Percentiles rank a stretch among this genome's conserved stretches.
These are phyloP conservation scores for Crithidia bombi DNA, from an alignment of 208 protist genomes.

Conservation along the genomic window DNA sequence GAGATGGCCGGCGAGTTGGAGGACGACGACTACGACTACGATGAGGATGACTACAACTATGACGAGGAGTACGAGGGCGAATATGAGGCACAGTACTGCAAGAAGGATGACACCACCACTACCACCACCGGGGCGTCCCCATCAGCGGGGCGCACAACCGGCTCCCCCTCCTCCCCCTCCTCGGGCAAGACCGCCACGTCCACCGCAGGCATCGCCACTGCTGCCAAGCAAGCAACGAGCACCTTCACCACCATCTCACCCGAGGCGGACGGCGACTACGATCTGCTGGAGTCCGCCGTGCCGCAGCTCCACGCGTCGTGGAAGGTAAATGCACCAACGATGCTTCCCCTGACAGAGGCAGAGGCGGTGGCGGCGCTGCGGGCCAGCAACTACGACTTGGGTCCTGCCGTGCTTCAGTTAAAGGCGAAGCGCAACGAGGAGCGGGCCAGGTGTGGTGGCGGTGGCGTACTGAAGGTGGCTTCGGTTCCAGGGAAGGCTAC, in stretches of 20 bases:
- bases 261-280: constrained; percentile 56
- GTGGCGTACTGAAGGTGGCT: constrained; percentile 32
- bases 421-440: constrained; percentile 38
- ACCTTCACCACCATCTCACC: constrained; percentile 39
- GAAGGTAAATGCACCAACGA: constrained; percentile 36
- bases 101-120: constrained; percentile 3
- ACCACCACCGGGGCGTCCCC: neutral
- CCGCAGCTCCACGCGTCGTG: constrained; percentile 48
- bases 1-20: constrained; percentile 53
- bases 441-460: constrained; percentile 28
- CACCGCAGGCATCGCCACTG: neutral
- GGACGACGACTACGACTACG: constrained; percentile 59
- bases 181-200: neutral
- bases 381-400: constrained; percentile 62
- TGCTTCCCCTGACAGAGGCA: constrained; percentile 42
- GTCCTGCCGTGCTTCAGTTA: constrained; percentile 31
- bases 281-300: constrained; percentile 49
- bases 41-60: constrained; percentile 56
- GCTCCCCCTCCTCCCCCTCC: no score
- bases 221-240: constrained; percentile 14
- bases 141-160: constrained; percentile 3
- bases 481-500: constrained; percentile 12
- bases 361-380: constrained; percentile 63
- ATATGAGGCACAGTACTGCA: constrained; percentile 33
- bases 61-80: constrained; percentile 65